Evolutionary conservation across 352 stramenopile species (phyloP).

Genomic region (Phytopythium chamaehyphon): DNA sequence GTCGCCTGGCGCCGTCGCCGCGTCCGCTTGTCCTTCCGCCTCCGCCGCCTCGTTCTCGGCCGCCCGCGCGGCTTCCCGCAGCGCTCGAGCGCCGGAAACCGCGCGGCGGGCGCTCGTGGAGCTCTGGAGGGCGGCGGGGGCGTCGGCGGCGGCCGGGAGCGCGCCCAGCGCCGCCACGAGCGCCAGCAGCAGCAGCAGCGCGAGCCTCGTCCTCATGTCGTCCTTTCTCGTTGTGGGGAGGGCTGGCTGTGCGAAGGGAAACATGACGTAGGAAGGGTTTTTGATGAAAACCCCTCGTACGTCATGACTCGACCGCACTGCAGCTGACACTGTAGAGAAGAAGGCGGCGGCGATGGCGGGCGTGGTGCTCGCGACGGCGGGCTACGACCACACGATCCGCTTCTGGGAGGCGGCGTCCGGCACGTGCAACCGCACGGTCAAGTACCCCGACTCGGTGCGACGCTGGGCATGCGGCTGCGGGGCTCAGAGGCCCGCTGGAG

Average conservation of each 20-base stretch:
- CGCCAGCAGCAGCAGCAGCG: constrained; percentile 8
- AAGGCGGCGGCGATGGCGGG: constrained; percentile 45
- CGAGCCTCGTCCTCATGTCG: constrained; percentile 14
- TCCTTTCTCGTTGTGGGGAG: background rate
- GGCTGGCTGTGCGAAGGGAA: too few relatives aligned
- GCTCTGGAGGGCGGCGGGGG: too few relatives aligned
- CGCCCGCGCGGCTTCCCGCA: constrained; percentile 5
- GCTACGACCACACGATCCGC: constrained; percentile 98
- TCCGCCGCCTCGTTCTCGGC: constrained; percentile 3
- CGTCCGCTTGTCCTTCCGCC: background rate
- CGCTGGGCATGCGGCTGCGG: constrained; percentile 4
- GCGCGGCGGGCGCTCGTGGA: too few relatives aligned
- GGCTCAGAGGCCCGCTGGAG: background rate
- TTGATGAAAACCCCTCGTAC: too few relatives aligned
- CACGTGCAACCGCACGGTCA: constrained; percentile 94
- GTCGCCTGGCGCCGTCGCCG: too few relatives aligned
- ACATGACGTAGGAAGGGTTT: too few relatives aligned
- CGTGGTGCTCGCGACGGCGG: constrained; percentile 96
- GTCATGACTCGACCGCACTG: too few relatives aligned
- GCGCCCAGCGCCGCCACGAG: constrained; percentile 11
- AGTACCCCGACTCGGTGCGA: constrained; percentile 92
- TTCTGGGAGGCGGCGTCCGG: constrained; percentile 97
- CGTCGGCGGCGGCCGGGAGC: constrained; percentile 3
- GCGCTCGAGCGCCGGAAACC: constrained; percentile 1
- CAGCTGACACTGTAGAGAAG: background rate